A percentile compares a stretch with the other conserved stretches of the same genome.
phyloP scores from a whole-genome alignment of 2,329 filamentous ascomycete genomes.

The Trichoderma atrobrunneum region DNA sequence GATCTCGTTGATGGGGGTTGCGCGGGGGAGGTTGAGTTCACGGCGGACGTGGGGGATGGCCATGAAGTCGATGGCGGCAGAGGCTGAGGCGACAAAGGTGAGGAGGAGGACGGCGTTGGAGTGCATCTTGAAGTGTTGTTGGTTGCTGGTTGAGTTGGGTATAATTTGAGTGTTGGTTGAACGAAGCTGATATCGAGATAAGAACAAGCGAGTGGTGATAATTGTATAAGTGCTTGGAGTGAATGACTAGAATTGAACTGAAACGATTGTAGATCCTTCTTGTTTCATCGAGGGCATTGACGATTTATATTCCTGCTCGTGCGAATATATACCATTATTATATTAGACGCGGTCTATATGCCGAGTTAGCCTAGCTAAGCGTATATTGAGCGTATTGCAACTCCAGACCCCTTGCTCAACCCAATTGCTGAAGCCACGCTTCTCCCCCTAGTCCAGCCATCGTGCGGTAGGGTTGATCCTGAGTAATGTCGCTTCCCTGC shows the following conservation, averaged over 20 bases:
- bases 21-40: conserved; percentile 26
- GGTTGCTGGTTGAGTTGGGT: neutral
- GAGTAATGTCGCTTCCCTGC: conserved; percentile 1
- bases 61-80: conserved; percentile 29
- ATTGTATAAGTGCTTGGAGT: neutral
- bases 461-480: neutral
- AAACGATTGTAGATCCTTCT: neutral
- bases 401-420: neutral
- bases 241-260: neutral
- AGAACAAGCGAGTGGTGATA: neutral
- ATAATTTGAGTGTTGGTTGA: neutral
- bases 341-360: neutral
- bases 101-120: conserved; percentile 28
- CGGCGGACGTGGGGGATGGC: conserved; percentile 30
- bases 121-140: conserved; percentile 25
- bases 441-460: neutral
- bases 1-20: conserved; percentile 21
- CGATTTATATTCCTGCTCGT: neutral
- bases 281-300: neutral
- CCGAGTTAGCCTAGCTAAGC: neutral
- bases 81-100: conserved; percentile 29
- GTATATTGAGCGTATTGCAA: neutral
- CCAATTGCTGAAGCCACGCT: neutral
- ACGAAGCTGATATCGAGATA: neutral
- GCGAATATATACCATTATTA: neutral